phyloP scores from a whole-genome alignment of 495 filamentous ascomycete species.

The Penicillium chermesinum region DNA sequence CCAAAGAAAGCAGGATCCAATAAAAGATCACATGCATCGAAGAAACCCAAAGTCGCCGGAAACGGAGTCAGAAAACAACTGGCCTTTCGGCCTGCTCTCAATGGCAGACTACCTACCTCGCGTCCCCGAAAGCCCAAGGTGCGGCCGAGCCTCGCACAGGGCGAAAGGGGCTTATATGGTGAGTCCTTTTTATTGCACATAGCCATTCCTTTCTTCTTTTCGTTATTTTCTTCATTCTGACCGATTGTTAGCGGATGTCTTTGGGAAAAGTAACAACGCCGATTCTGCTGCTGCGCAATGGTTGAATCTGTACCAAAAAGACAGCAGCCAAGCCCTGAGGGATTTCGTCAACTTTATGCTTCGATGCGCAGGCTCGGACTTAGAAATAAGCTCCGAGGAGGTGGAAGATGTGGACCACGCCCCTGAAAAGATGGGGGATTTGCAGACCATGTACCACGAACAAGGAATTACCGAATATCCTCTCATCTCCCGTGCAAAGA shows the following conservation, averaged over 20 bases:
- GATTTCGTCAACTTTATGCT: conserved; percentile 89
- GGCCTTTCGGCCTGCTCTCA: conserved; percentile 45
- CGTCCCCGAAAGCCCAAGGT: conserved; percentile 52
- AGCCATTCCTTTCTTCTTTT: too few relatives aligned
- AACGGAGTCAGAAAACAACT: conserved; percentile 53
- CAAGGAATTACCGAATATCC: conserved; percentile 85
- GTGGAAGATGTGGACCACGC: conserved; percentile 81
- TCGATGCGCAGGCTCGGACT: conserved; percentile 71
- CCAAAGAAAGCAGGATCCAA: conserved; percentile 58
- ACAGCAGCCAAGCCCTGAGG: conserved; percentile 63
- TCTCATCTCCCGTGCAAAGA: conserved; percentile 74
- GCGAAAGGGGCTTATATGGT: conserved; percentile 75
- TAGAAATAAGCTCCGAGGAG: conserved; percentile 68
- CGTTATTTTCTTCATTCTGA: too few relatives aligned
- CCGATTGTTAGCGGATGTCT: conserved; percentile 83
- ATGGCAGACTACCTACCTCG: conserved; percentile 36
- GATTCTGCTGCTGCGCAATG: conserved; percentile 79
- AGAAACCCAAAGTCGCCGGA: conserved; percentile 51
- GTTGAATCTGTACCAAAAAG: conserved; percentile 65
- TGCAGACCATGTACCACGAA: conserved; percentile 76
- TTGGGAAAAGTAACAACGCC: conserved; percentile 60
- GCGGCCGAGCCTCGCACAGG: conserved; percentile 57
- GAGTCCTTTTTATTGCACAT: conserved; percentile 24
- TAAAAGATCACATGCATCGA: conserved; percentile 33
- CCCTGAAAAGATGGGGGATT: conserved; percentile 60